These are phyloP conservation scores for Phytophthora foliorum DNA, from an alignment of 352 stramenopile genomes.

Conservation along the genomic window DNA sequence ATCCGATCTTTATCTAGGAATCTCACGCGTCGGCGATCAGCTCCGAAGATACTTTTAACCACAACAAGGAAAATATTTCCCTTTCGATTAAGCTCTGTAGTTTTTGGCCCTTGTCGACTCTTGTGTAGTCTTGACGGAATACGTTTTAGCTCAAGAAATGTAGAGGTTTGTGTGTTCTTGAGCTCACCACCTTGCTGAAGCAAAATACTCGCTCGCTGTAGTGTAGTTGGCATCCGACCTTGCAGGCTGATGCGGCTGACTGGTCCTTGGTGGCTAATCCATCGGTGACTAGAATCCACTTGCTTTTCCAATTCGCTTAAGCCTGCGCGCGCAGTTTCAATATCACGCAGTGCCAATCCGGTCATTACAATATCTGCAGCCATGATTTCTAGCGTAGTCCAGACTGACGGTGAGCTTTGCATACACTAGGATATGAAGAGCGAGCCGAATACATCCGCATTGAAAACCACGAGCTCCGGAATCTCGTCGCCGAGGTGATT, in stretches of 20 bases:
- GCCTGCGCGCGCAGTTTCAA: slow-evolving; percentile 1
- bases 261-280: background rate
- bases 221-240: background rate
- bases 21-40: no score
- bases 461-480: slow-evolving; percentile 26
- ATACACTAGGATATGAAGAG: slow-evolving; percentile 33
- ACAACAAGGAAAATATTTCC: background rate
- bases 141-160: background rate
- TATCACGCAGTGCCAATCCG: slow-evolving; percentile 7
- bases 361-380: slow-evolving; percentile 7
- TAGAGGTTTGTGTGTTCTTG: background rate
- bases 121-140: background rate
- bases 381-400: slow-evolving; percentile 21
- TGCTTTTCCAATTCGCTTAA: slow-evolving; percentile 5
- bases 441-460: slow-evolving; percentile 30
- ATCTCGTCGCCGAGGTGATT: slow-evolving; percentile 19
- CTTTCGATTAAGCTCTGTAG: background rate
- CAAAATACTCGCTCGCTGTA: slow-evolving; percentile 4
- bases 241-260: background rate
- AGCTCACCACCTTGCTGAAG: background rate
- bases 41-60: no score
- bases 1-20: slow-evolving; percentile 4
- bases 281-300: background rate
- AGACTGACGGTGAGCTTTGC: slow-evolving; percentile 26
- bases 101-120: background rate